These are phyloP conservation scores for Colletotrichum horii DNA, from an alignment of 2,329 filamentous ascomycete species.

Conservation along the genomic window DNA sequence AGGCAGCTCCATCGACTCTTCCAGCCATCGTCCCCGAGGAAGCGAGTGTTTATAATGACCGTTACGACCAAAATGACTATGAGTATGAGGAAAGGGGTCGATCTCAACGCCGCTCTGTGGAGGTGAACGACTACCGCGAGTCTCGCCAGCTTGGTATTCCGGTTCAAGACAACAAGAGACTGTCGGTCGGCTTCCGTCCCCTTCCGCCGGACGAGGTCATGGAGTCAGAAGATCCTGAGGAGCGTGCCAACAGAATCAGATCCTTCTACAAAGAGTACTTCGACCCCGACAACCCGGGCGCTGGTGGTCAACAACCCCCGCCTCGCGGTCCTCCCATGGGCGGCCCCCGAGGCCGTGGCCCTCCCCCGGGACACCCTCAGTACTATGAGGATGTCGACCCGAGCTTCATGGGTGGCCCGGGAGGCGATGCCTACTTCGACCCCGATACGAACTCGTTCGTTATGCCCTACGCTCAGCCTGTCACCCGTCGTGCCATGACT, in stretches of 20 bases:
- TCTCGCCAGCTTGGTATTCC: constrained; percentile 57
- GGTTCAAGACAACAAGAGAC: constrained; percentile 57
- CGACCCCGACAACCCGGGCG: constrained; percentile 70
- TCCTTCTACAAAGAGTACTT: constrained; percentile 99
- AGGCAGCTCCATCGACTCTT: constrained; percentile 38
- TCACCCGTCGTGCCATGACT: constrained; percentile 92
- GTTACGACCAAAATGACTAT: constrained; percentile 23
- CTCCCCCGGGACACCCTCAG: constrained; percentile 31
- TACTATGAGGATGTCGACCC: constrained; percentile 81
- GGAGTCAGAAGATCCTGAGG: constrained; percentile 86
- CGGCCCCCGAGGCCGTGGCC: background rate
- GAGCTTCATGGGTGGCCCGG: constrained; percentile 61
- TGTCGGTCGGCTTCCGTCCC: constrained; percentile 80
- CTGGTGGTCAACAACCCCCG: background rate
- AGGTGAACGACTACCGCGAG: constrained; percentile 29
- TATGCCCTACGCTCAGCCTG: constrained; percentile 83
- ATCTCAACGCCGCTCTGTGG: constrained; percentile 30
- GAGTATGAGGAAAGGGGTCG: constrained; percentile 41
- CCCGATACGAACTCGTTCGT: constrained; percentile 74
- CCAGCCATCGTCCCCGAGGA: constrained; percentile 28
- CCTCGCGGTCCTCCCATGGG: constrained; percentile 6
- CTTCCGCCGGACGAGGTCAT: constrained; percentile 83
- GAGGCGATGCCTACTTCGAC: constrained; percentile 67
- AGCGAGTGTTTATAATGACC: constrained; percentile 31
- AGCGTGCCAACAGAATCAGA: constrained; percentile 92